Base-by-base conservation (phyloP, 345 rosid genomes). In the Limnanthes douglasii region DNA sequence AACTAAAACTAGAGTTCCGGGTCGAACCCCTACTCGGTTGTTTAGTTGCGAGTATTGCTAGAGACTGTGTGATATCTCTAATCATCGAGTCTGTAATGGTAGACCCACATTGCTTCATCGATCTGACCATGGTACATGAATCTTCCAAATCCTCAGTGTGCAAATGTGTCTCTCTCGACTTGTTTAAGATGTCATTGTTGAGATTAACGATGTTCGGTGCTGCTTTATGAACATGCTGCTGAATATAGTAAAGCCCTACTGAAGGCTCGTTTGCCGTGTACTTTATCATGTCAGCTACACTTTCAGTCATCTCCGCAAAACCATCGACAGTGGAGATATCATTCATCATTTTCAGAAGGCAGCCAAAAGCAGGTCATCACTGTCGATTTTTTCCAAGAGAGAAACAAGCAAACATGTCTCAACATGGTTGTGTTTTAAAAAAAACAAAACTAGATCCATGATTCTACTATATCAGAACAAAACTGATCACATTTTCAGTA, bases 321-420 rank as follows among this genome's bases (percentile, higher is more conserved):
- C 96, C 96, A 58, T 90, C 96, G 39, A 52, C 71, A 31, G 73
- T 61, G 65, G 96, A 80, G 82, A 90, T 68, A 57, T 75, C 96
- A 77, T 66, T 75, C 98, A 90, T 90, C 59, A 61, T 75, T 53
- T 46, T 30, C n/a, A n/a, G 51, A 53, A 55, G 57, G 56, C 23
- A 38, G 55, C n/a, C n/a, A n/a, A 64, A 34, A n/a, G n/a, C n/a
- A n/a, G n/a, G n/a, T n/a, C n/a, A n/a, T n/a, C n/a, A n/a, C n/a
- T n/a, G n/a, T n/a, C n/a, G n/a, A n/a, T n/a, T n/a, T n/a, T n/a
- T n/a, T n/a, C n/a, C n/a, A n/a, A n/a, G n/a, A n/a, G n/a, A n/a
- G n/a, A n/a, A n/a, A n/a, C n/a, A n/a, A n/a, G n/a, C n/a, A n/a
- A n/a, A n/a, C n/a, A n/a, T n/a, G n/a, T n/a, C n/a, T n/a, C n/a